A percentile compares a stretch with the other conserved stretches of the same genome.
These are phyloP conservation scores for Aspergillus transmontanensis DNA, from an alignment of 2,329 filamentous ascomycete genomes.

Conservation along the genomic window DNA sequence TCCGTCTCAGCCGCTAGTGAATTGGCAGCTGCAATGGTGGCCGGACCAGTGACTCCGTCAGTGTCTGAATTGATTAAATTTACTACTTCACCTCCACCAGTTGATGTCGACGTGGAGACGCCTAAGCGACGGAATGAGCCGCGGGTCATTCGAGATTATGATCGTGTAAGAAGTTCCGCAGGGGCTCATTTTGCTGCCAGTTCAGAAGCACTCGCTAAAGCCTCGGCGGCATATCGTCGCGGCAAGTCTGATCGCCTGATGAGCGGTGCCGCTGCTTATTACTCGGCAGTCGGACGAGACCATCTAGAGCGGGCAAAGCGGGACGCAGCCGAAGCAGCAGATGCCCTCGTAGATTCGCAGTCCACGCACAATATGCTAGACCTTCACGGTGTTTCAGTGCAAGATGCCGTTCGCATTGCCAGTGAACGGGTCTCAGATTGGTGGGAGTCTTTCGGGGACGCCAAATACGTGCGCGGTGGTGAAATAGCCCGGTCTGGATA, in stretches of 20 bases:
- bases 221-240: constrained; percentile 59
- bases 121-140: constrained; percentile 14
- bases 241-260: constrained; percentile 72
- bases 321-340: constrained; percentile 68
- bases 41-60: constrained; percentile 33
- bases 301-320: constrained; percentile 60
- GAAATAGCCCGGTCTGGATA: constrained; percentile 59
- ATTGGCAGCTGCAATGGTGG: constrained; percentile 57
- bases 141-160: constrained; percentile 22
- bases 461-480: constrained; percentile 52
- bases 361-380: constrained; percentile 67
- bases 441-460: constrained; percentile 75
- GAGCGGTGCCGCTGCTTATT: constrained; percentile 74
- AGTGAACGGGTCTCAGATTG: constrained; percentile 67
- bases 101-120: constrained; percentile 28
- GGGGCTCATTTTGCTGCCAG: constrained; percentile 51
- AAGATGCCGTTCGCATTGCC: constrained; percentile 79
- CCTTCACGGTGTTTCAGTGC: constrained; percentile 79
- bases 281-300: constrained; percentile 70
- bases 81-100: constrained; percentile 27
- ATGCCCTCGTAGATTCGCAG: constrained; percentile 68
- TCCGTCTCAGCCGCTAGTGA: constrained; percentile 62
- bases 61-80: constrained; percentile 49
- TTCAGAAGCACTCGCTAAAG: constrained; percentile 58
- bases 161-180: constrained; percentile 41